Evolutionary conservation across 768 basidiomycete species (phyloP).

Genomic region (Cyathus striatus): DNA sequence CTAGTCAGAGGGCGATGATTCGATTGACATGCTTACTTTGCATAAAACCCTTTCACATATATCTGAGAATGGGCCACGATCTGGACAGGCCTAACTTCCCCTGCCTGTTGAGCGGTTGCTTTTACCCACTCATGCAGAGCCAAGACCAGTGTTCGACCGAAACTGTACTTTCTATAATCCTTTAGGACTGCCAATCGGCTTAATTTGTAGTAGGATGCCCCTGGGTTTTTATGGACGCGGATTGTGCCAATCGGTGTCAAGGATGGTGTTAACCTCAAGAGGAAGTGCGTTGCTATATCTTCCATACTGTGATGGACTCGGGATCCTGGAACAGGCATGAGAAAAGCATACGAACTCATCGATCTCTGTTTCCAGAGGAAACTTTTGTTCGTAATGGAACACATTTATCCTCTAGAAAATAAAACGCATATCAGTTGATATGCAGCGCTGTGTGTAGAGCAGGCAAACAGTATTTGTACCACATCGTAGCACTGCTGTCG

Average conservation of each 20-base stretch:
- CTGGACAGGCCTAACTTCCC: conserved; percentile 21
- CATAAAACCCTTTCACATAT: conserved; percentile 67
- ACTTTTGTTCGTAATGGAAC: conserved; percentile 64
- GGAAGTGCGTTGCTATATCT: conserved; percentile 60
- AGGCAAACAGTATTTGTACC: conserved; percentile 16
- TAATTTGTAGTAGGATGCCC: conserved; percentile 60
- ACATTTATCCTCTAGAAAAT: conserved; percentile 40
- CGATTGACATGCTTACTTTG: conserved; percentile 50
- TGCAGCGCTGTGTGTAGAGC: not conserved
- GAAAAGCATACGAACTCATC: conserved; percentile 51
- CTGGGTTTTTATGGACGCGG: conserved; percentile 37
- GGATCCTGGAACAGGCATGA: conserved; percentile 6
- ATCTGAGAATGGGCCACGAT: conserved; percentile 71
- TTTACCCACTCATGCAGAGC: conserved; percentile 57
- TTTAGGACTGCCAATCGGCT: conserved; percentile 65
- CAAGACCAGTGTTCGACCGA: conserved; percentile 64
- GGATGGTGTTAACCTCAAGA: conserved; percentile 63
- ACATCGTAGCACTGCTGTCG: conserved; percentile 65
- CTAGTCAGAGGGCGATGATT: too few relatives aligned
- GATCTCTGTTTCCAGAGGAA: conserved; percentile 69
- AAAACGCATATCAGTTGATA: not conserved
- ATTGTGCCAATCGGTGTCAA: conserved; percentile 68
- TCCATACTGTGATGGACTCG: conserved; percentile 43
- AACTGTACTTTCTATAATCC: conserved; percentile 54
- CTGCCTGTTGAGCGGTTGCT: conserved; percentile 30